These are phyloP conservation scores for Penicillium fimorum DNA, from an alignment of 495 filamentous ascomycete genomes.

Conservation along the genomic window DNA sequence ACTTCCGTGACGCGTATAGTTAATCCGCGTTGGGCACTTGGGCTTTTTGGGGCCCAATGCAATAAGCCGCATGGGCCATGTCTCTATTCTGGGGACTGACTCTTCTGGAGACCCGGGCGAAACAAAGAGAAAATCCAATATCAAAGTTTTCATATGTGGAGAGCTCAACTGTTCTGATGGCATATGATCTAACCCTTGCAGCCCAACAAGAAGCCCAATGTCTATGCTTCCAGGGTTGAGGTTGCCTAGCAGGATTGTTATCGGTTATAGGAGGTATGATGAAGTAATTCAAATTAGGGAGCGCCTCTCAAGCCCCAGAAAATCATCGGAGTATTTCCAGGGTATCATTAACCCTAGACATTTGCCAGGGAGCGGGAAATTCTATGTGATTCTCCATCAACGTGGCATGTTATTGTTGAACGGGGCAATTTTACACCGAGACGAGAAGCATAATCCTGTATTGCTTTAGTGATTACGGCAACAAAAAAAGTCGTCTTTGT, in stretches of 20 bases:
- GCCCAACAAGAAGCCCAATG: conserved; percentile 30
- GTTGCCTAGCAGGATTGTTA: not conserved
- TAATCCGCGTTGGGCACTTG: conserved; percentile 6
- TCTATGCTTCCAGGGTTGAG: conserved; percentile 7
- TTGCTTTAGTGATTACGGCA: not conserved
- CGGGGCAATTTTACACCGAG: conserved; percentile 34
- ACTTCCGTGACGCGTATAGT: conserved; percentile 16
- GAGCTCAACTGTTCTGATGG: conserved; percentile 11
- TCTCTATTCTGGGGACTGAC: conserved; percentile 13
- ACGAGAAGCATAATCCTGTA: conserved; percentile 42
- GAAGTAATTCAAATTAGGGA: conserved; percentile 3
- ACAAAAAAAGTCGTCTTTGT: not conserved
- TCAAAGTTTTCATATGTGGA: not conserved
- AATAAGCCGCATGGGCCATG: conserved; percentile 24
- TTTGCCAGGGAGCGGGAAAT: conserved; percentile 2
- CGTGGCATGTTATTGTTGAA: not conserved
- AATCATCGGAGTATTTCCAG: conserved; percentile 15
- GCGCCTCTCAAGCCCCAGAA: conserved; percentile 16
- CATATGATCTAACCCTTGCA: conserved; percentile 15
- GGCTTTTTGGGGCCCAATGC: conserved; percentile 24
- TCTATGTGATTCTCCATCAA: conserved; percentile 15
- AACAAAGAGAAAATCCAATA: not conserved
- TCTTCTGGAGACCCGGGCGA: conserved; percentile 6
- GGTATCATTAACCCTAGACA: conserved; percentile 14
- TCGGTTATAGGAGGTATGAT: not conserved